phyloP scores from a whole-genome alignment of 768 basidiomycete genomes.

The Krasilnikovozyma curviuscula region DNA sequence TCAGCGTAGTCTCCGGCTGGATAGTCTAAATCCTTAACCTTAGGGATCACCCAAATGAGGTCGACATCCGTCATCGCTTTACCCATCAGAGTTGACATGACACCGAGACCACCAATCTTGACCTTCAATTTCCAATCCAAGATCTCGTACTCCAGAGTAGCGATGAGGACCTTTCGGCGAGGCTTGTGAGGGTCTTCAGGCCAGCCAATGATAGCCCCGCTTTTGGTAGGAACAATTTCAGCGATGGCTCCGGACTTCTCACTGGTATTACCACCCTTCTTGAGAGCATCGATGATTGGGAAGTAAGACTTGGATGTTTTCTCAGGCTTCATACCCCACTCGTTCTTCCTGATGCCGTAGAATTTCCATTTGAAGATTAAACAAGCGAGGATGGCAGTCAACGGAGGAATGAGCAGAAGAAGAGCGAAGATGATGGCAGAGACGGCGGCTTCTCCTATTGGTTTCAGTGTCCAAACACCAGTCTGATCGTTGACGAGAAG shows the following conservation, averaged over 20 bases:
- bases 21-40: constrained; percentile 86
- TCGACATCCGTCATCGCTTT: constrained; percentile 97
- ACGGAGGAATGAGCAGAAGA: constrained; percentile 56
- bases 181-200: constrained; percentile 72
- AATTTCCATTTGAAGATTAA: constrained; percentile 84
- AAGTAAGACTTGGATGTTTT: constrained; percentile 50
- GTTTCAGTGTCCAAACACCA: constrained; percentile 56
- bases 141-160: constrained; percentile 88
- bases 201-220: constrained; percentile 51
- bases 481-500: constrained; percentile 57
- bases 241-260: constrained; percentile 19
- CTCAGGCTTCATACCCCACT: constrained; percentile 58
- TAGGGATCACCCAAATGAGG: constrained; percentile 79
- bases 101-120: constrained; percentile 92
- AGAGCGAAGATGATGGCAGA: constrained; percentile 78
- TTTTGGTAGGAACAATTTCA: constrained; percentile 33
- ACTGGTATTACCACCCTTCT: constrained; percentile 29
- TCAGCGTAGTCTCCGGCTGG: constrained; percentile 78
- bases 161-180: constrained; percentile 70
- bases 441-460: constrained; percentile 59
- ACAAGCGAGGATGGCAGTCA: constrained; percentile 68
- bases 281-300: constrained; percentile 55
- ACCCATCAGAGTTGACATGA: constrained; percentile 95
- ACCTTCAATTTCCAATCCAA: constrained; percentile 96
- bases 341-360: constrained; percentile 88